phyloP scores from a whole-genome alignment of 2,329 filamentous ascomycete species.

The Trichophyton benhamiae region DNA sequence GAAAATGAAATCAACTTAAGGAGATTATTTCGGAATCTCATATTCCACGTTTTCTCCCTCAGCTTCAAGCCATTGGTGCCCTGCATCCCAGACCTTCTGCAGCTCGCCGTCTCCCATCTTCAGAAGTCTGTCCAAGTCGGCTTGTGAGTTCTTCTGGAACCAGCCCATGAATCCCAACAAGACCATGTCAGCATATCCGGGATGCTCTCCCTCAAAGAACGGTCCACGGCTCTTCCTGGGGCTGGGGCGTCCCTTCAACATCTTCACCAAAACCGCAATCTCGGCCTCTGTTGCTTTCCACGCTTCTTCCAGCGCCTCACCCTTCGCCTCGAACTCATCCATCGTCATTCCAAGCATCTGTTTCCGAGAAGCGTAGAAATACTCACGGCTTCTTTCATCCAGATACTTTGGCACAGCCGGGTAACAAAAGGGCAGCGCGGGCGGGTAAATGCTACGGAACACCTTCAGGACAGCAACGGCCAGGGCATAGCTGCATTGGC shows the following conservation, averaged over 20 bases:
- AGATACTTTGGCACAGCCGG: constrained; percentile 27
- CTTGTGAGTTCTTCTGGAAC: constrained; percentile 8
- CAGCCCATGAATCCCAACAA: constrained; percentile 9
- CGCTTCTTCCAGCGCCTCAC: constrained; percentile 7
- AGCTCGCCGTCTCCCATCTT: constrained; percentile 7
- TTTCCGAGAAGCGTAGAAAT: constrained; percentile 29
- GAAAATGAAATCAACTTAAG: background rate
- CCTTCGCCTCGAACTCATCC: constrained; percentile 22
- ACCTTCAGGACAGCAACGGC: constrained; percentile 19
- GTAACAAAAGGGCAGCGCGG: constrained; percentile 21
- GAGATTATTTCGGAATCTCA: background rate
- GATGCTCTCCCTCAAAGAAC: constrained; percentile 12
- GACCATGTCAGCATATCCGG: constrained; percentile 13
- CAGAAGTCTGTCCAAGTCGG: constrained; percentile 6
- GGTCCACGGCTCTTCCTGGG: constrained; percentile 4
- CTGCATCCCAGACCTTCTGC: constrained; percentile 5
- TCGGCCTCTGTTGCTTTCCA: constrained; percentile 19
- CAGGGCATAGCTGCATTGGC: constrained; percentile 20
- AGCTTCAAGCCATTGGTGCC: background rate
- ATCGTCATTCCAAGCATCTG: constrained; percentile 21
- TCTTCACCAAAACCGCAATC: constrained; percentile 18
- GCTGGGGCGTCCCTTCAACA: constrained; percentile 15
- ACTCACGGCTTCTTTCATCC: constrained; percentile 23
- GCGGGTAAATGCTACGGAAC: constrained; percentile 3
- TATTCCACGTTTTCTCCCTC: background rate